These are phyloP conservation scores for Sordariomycetes sp. DNA, from an alignment of 2,329 filamentous ascomycete species.

Conservation along the genomic window DNA sequence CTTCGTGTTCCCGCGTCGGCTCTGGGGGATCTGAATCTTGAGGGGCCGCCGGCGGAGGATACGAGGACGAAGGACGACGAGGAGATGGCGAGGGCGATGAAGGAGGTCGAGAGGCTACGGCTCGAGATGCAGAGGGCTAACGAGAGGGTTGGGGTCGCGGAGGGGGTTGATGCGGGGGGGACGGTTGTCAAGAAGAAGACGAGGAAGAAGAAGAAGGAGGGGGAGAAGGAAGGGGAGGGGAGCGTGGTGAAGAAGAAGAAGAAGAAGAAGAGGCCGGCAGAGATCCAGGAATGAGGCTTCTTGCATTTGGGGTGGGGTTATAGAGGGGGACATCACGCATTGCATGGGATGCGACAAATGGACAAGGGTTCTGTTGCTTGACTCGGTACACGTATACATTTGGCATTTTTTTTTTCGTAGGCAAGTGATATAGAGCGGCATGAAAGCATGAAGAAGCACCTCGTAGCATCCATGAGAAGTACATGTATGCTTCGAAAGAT, in stretches of 20 bases:
- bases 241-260: slow-evolving; percentile 36
- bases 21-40: slow-evolving; percentile 59
- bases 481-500: background rate
- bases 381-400: background rate
- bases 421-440: too few relatives aligned
- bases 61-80: slow-evolving; percentile 62
- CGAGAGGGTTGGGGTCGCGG: slow-evolving; percentile 58
- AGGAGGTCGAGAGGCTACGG: slow-evolving; percentile 73
- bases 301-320: background rate
- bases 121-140: slow-evolving; percentile 81
- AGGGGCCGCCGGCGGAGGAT: slow-evolving; percentile 28
- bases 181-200: slow-evolving; percentile 55
- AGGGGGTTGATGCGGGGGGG: slow-evolving; percentile 53
- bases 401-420: background rate
- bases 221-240: slow-evolving; percentile 8
- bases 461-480: background rate
- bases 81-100: slow-evolving; percentile 80
- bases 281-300: slow-evolving; percentile 2
- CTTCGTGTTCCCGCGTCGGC: slow-evolving; percentile 68
- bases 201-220: slow-evolving; percentile 26
- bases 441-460: too few relatives aligned
- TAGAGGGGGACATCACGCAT: background rate
- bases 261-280: slow-evolving; percentile 15
- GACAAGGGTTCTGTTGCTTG: background rate
- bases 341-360: background rate